These are phyloP conservation scores for Sporothrix variecibatus DNA, from an alignment of 2,329 filamentous ascomycete species.

Conservation along the genomic window DNA sequence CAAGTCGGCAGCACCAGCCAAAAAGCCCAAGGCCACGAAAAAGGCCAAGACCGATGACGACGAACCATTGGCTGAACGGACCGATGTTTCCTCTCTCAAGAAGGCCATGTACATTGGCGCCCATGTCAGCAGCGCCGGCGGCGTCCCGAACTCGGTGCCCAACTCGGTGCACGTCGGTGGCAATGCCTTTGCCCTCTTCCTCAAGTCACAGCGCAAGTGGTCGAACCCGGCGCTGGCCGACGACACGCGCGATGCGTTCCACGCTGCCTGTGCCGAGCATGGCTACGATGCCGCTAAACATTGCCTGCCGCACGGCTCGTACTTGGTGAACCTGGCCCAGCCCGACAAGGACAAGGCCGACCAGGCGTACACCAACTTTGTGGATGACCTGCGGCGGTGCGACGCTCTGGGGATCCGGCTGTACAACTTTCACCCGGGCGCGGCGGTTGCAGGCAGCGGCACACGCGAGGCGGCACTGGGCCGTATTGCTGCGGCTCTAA, in stretches of 20 bases:
- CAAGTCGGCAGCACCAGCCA: conserved; percentile 1
- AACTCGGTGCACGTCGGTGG: conserved; percentile 82
- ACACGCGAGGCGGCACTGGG: conserved; percentile 68
- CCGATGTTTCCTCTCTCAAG: conserved; percentile 63
- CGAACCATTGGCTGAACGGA: conserved; percentile 67
- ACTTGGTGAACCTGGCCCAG: conserved; percentile 94
- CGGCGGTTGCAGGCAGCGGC: conserved; percentile 64
- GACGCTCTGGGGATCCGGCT: conserved; percentile 81
- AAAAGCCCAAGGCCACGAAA: conserved; percentile 53
- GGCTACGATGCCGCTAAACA: conserved; percentile 70
- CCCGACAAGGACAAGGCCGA: conserved; percentile 75
- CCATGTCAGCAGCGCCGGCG: conserved; percentile 87
- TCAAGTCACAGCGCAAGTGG: conserved; percentile 98
- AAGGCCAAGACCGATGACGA: conserved; percentile 43
- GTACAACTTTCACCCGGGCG: conserved; percentile 99
- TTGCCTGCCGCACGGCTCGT: conserved; percentile 89
- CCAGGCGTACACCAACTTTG: conserved; percentile 82
- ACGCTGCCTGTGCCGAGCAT: conserved; percentile 65
- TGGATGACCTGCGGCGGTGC: conserved; percentile 86
- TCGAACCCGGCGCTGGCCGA: conserved; percentile 73
- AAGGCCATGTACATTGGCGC: conserved; percentile 81
- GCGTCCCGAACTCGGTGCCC: conserved; percentile 82
- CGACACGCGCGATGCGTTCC: conserved; percentile 70
- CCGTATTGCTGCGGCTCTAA: conserved; percentile 80
- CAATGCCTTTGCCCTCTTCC: conserved; percentile 91